Evolutionary conservation across 2,329 filamentous ascomycete species (phyloP), one percentile per base, ranked within the genome.

Genomic region (Ploettnerulaceae sp.): DNA sequence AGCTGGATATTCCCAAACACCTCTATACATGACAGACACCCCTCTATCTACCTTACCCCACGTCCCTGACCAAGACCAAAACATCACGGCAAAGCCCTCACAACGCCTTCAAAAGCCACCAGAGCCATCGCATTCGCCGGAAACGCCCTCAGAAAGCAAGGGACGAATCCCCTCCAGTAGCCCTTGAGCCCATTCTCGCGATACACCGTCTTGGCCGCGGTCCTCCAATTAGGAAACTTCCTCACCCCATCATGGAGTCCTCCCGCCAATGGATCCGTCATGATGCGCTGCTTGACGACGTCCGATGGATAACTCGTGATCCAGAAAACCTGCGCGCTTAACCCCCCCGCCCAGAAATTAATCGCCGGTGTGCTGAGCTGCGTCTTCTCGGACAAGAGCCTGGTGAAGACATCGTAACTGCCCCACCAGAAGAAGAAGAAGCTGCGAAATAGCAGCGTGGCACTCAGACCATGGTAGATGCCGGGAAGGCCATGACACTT

Each of bases 351-450:
- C 91, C 91, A 97, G 71, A 98, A 98, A 65, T 97, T 97, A 61
- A 97, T 75, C 1, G 82, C 82, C 0, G 93, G 89, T 0, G 81
- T 79, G 44, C 85, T 85, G 44, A 96, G 70, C 9, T 58, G 67
- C 2, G 90, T 95, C 58, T 81, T 72, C 14, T 77, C 67, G 45
- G 77, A 72, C 62, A 97, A 71, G 49, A 75, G 69, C 17, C 79
- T 74, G 4, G 87, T 86, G 57, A 97, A 76, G 22, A 95, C 58
- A 61, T 96, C 91, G 71, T 98, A 98, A 50, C 82, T 86, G n/a
- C 83, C 82, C 93, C 93, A 98, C 90, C 90, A 97, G 71, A 84
- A 93, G 75, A 95, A 96, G 74, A 98, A 98, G 70, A 91, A 95
- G 11, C 82, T 81, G 14, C 93, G 79, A 71, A 97, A 97, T 37